Evolutionary conservation across 129 eudicot genomes (phyloP).

Genomic region (Arctium lappa): DNA sequence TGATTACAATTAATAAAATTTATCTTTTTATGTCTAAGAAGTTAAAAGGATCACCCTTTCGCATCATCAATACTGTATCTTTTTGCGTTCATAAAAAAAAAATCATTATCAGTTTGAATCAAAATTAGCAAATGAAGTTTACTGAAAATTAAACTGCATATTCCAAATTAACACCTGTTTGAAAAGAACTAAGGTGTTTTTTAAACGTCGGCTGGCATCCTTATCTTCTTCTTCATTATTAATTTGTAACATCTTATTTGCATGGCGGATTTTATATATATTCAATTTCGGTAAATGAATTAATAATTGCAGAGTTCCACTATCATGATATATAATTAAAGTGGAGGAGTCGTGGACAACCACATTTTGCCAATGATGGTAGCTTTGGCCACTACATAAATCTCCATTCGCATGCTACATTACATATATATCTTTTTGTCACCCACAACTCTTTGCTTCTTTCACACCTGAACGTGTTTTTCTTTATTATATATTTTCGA

Average conservation of each 20-base stretch:
- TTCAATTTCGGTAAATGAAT: background rate
- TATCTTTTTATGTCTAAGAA: too few species aligned
- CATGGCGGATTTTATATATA: background rate
- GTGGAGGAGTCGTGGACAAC: constrained; percentile 37
- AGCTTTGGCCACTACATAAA: constrained; percentile 19
- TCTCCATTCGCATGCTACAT: constrained; percentile 30
- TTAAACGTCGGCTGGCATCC: background rate
- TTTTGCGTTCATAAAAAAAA: background rate
- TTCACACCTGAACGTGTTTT: constrained; percentile 14
- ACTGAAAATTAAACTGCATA: background rate
- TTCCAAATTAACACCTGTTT: background rate
- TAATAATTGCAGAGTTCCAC: constrained; percentile 20
- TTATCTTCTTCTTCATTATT: constrained; percentile 7
- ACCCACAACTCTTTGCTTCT: constrained; percentile 40
- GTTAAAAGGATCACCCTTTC: background rate
- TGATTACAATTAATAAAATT: background rate
- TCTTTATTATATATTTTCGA: background rate
- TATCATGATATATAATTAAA: constrained; percentile 4
- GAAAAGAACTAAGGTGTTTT: background rate
- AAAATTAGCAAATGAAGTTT: background rate
- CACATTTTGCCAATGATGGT: constrained; percentile 14
- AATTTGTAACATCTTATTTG: constrained; percentile 2
- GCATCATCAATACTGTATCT: background rate
- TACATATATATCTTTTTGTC: background rate
- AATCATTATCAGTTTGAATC: background rate